phyloP scores from a whole-genome alignment of 805 yeast species.

The Ogataea paraovalis region DNA sequence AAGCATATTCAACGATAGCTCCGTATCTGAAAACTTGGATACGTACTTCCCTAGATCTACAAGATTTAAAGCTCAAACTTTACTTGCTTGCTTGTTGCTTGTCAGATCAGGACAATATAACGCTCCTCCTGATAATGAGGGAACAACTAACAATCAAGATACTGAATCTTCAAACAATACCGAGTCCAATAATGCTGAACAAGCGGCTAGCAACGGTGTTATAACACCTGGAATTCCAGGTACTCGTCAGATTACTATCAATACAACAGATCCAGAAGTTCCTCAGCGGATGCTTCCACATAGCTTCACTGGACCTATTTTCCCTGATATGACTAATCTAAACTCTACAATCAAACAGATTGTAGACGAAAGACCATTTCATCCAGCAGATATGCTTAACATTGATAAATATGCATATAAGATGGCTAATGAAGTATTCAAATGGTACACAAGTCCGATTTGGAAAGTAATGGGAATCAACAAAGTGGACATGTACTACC shows the following conservation, averaged over 20 bases:
- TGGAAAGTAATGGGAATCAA: slow-evolving; percentile 59
- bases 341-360: slow-evolving; percentile 23
- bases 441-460: slow-evolving; percentile 33
- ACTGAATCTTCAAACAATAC: neutral
- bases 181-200: neutral
- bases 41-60: slow-evolving; percentile 23
- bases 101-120: slow-evolving; percentile 14
- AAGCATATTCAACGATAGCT: slow-evolving; percentile 20
- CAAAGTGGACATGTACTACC: slow-evolving; percentile 43
- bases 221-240: neutral
- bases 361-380: slow-evolving; percentile 34
- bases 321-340: slow-evolving; percentile 22
- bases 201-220: neutral
- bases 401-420: slow-evolving; percentile 43
- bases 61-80: slow-evolving; percentile 23
- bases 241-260: slow-evolving; percentile 2
- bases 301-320: slow-evolving; percentile 21
- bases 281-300: slow-evolving; percentile 8
- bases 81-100: slow-evolving; percentile 20
- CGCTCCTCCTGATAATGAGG: neutral
- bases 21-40: slow-evolving; percentile 11
- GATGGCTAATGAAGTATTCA: slow-evolving; percentile 28
- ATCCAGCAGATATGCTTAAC: slow-evolving; percentile 38
- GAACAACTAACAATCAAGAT: neutral
- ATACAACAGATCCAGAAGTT: slow-evolving; percentile 4